Evolutionary conservation across 2,329 filamentous ascomycete species (phyloP).

Genomic region (Colletotrichum sp.): DNA sequence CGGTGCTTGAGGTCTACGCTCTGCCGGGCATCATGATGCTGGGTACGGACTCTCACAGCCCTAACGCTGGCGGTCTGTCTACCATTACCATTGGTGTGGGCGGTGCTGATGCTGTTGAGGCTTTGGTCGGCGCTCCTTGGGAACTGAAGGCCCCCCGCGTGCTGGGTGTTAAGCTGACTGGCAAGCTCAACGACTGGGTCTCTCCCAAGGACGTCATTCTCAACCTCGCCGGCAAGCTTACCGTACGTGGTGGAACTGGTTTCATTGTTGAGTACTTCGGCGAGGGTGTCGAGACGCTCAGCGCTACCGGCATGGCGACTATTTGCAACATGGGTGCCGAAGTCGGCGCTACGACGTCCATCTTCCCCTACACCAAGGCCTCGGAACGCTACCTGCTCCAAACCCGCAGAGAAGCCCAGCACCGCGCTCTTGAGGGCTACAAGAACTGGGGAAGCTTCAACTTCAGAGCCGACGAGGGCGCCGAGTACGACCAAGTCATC

Average conservation of each 20-base stretch:
- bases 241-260: slow-evolving; percentile 91
- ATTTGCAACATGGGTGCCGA: slow-evolving; percentile 89
- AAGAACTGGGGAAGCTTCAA: slow-evolving; percentile 21
- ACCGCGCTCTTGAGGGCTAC: slow-evolving; percentile 16
- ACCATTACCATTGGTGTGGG: slow-evolving; percentile 97
- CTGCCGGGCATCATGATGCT: slow-evolving; percentile 99
- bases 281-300: slow-evolving; percentile 85
- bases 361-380: slow-evolving; percentile 89
- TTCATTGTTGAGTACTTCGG: slow-evolving; percentile 96
- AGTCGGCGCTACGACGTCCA: slow-evolving; percentile 92
- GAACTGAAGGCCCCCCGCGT: slow-evolving; percentile 95
- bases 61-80: slow-evolving; percentile 93
- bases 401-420: slow-evolving; percentile 68
- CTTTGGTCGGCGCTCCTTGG: slow-evolving; percentile 95
- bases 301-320: slow-evolving; percentile 92
- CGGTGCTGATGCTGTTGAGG: slow-evolving; percentile 96
- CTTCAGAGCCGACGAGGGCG: slow-evolving; percentile 79
- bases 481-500: slow-evolving; percentile 89
- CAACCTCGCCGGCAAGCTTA: slow-evolving; percentile 85
- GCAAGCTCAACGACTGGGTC: slow-evolving; percentile 87
- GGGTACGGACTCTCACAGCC: slow-evolving; percentile 95
- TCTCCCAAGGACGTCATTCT: slow-evolving; percentile 96
- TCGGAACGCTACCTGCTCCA: slow-evolving; percentile 86
- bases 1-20: slow-evolving; percentile 96
- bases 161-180: slow-evolving; percentile 82